These are phyloP conservation scores for Chaetomium sp. DNA, from an alignment of 2,329 filamentous ascomycete genomes.

Conservation along the genomic window DNA sequence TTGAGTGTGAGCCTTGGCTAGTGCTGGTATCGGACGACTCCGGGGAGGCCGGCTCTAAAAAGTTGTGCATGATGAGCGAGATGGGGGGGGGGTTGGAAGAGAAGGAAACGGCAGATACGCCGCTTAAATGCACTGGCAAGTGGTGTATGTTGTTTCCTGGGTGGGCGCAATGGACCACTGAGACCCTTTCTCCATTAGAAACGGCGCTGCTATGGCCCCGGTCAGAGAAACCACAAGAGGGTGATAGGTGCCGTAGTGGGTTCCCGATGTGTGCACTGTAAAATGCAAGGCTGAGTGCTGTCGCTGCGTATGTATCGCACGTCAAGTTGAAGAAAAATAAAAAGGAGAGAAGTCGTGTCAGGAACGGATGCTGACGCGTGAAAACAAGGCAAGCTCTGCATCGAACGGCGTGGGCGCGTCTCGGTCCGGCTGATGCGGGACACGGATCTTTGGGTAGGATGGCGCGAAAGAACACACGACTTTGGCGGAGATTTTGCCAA, in stretches of 20 bases:
- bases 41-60: slow-evolving; percentile 16
- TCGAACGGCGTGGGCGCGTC: slow-evolving; percentile 19
- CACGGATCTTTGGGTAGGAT: slow-evolving; percentile 9
- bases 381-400: slow-evolving; percentile 6
- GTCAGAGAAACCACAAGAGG: too few relatives aligned
- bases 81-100: slow-evolving; percentile 1
- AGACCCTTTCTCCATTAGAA: too few relatives aligned
- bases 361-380: slow-evolving; percentile 14
- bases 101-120: slow-evolving; percentile 13
- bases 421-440: slow-evolving; percentile 13
- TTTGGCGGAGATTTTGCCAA: slow-evolving; percentile 12
- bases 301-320: neutral
- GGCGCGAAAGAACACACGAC: slow-evolving; percentile 15
- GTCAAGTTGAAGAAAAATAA: slow-evolving; percentile 3
- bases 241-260: too few relatives aligned
- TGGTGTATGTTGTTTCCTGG: neutral
- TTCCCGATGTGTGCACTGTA: neutral
- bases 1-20: slow-evolving; percentile 28
- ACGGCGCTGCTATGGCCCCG: too few relatives aligned
- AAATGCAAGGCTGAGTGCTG: neutral
- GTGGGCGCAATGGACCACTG: too few relatives aligned
- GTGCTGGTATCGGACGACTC: slow-evolving; percentile 28
- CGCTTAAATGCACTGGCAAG: neutral
- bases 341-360: slow-evolving; percentile 1
- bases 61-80: slow-evolving; percentile 17